Evolutionary conservation across 2,329 filamentous ascomycete species (phyloP).

Genomic region (Monosporascus sp.): DNA sequence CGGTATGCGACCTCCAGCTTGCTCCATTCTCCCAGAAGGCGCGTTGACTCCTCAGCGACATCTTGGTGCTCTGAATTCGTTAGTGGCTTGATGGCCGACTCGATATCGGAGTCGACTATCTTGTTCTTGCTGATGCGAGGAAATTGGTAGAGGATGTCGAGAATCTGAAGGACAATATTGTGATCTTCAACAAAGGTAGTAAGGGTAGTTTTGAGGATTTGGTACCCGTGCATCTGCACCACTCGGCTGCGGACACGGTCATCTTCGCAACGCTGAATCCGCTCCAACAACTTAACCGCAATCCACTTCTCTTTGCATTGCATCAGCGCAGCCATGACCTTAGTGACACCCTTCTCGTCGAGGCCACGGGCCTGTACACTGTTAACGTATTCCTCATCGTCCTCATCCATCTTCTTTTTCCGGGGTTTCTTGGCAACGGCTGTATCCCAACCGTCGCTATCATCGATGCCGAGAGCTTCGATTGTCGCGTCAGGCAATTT

Average conservation of each 20-base stretch:
- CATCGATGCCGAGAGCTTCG: slow-evolving; percentile 92
- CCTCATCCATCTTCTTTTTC: slow-evolving; percentile 87
- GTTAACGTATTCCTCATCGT: slow-evolving; percentile 94
- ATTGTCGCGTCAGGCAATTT: slow-evolving; percentile 86
- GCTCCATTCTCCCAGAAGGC: slow-evolving; percentile 78
- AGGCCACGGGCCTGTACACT: slow-evolving; percentile 44
- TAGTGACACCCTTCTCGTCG: slow-evolving; percentile 29
- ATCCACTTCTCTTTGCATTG: slow-evolving; percentile 99
- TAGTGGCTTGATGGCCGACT: slow-evolving; percentile 69
- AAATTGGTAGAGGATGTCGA: slow-evolving; percentile 84
- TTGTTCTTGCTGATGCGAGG: slow-evolving; percentile 94
- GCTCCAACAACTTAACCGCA: slow-evolving; percentile 85
- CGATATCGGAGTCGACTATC: slow-evolving; percentile 93
- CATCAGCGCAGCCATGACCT: slow-evolving; percentile 69
- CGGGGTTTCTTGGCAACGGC: slow-evolving; percentile 83
- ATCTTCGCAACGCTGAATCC: slow-evolving; percentile 82
- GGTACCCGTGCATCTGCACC: slow-evolving; percentile 94
- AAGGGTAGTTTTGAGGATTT: slow-evolving; percentile 84
- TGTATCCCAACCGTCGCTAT: slow-evolving; percentile 87
- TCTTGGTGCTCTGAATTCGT: slow-evolving; percentile 65
- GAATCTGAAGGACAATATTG: slow-evolving; percentile 83
- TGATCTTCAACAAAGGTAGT: slow-evolving; percentile 82
- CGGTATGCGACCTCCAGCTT: slow-evolving; percentile 87
- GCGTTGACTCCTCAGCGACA: slow-evolving; percentile 66
- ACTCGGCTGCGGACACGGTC: slow-evolving; percentile 83